phyloP scores from a whole-genome alignment of 2,329 filamentous ascomycete species.

The Neurospora sp. region DNA sequence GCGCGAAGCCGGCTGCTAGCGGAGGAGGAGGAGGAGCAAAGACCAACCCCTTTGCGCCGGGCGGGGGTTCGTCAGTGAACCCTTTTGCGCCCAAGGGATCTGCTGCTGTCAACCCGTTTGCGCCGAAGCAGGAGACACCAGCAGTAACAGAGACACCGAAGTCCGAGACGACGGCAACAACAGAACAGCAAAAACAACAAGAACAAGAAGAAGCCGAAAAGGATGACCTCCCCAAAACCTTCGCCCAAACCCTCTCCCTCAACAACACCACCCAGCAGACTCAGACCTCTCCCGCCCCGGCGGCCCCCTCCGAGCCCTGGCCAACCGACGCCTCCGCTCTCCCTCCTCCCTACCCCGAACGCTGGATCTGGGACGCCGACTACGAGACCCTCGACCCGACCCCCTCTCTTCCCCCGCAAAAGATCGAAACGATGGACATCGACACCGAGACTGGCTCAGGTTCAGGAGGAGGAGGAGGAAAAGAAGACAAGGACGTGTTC shows the following conservation, averaged over 20 bases:
- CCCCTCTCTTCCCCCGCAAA: conserved; percentile 37
- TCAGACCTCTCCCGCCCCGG: conserved; percentile 20
- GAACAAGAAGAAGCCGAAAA: conserved; percentile 16
- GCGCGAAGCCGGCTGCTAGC: conserved; percentile 40
- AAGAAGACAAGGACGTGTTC: conserved; percentile 61
- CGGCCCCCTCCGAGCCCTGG: conserved; percentile 59
- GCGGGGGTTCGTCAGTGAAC: conserved; percentile 1
- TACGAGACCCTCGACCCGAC: conserved; percentile 72
- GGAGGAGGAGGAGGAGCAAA: conserved; percentile 7
- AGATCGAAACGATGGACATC: conserved; percentile 39
- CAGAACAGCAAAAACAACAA: conserved; percentile 6
- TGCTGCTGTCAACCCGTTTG: conserved; percentile 46
- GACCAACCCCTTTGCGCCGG: conserved; percentile 44
- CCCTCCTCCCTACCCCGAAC: conserved; percentile 62
- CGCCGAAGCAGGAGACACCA: conserved; percentile 18
- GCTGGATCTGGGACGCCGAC: conserved; percentile 78
- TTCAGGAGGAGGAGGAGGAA: conserved; percentile 18
- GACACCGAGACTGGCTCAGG: conserved; percentile 20
- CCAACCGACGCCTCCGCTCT: conserved; percentile 50
- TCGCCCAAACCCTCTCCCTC: conserved; percentile 67
- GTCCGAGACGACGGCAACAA: neutral
- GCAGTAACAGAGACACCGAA: neutral
- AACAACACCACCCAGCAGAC: conserved; percentile 34
- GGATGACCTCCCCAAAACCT: conserved; percentile 45
- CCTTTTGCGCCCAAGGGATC: conserved; percentile 18